phyloP scores from a whole-genome alignment of 1,284 basidiomycete species.

The Cerioporus squamosus region DNA sequence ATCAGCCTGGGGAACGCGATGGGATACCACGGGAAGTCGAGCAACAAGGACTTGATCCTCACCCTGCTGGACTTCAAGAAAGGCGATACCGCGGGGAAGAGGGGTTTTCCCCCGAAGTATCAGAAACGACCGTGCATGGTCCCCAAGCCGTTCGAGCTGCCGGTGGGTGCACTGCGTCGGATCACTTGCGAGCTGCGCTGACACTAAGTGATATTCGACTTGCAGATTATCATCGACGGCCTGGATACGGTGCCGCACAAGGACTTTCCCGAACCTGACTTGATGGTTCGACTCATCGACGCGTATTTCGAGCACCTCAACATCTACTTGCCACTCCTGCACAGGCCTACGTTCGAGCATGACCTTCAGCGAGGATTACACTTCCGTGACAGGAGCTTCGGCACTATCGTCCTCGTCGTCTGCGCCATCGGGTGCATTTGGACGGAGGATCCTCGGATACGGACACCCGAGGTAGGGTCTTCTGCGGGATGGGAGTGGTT shows the following conservation, averaged over 20 bases:
- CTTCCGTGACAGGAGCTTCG: slow-evolving; percentile 64
- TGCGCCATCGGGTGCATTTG: slow-evolving; percentile 76
- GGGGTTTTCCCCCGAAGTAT: not conserved
- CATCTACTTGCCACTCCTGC: slow-evolving; percentile 70
- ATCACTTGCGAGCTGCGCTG: not conserved
- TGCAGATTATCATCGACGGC: not conserved
- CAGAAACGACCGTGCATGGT: not conserved
- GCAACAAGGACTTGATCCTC: slow-evolving; percentile 66
- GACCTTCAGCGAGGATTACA: slow-evolving; percentile 60
- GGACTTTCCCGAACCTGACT: slow-evolving; percentile 62
- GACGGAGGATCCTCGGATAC: slow-evolving; percentile 66
- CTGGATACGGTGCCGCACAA: slow-evolving; percentile 23
- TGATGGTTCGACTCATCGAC: slow-evolving; percentile 64
- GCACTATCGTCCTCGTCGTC: slow-evolving; percentile 69
- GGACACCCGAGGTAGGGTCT: slow-evolving; percentile 43
- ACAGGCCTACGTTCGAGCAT: slow-evolving; percentile 73
- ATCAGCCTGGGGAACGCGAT: slow-evolving; percentile 39
- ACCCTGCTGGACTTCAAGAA: slow-evolving; percentile 68
- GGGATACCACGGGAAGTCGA: slow-evolving; percentile 77
- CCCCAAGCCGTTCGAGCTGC: not conserved
- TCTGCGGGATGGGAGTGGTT: slow-evolving; percentile 80
- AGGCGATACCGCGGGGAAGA: slow-evolving; percentile 31
- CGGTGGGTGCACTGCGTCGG: not conserved
- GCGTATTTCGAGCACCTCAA: slow-evolving; percentile 73
- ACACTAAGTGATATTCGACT: too few species aligned